Base-by-base conservation (phyloP, 78 protist genomes). In the Bodo saltans region DNA sequence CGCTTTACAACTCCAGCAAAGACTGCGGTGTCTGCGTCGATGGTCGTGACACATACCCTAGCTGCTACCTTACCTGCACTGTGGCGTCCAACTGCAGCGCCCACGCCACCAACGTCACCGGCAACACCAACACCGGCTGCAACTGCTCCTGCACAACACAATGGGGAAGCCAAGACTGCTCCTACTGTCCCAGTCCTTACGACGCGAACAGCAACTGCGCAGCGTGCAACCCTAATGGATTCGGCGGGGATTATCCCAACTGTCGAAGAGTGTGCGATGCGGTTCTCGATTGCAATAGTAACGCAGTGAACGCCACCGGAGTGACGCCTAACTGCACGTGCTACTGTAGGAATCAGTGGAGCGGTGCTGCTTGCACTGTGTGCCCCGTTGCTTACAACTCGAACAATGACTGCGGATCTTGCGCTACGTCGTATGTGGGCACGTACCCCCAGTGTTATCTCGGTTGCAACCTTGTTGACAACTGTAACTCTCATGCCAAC, bases 51-150 rank as follows among this genome's bases (percentile, higher is more conserved):
- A 17, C 8, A 17, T 47, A 47, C 60, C 60, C 60, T 8, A 47
- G 17, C n/a, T 47, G 60, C 17, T 17, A 23, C 60, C 60, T 8
- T 8, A 17, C 8, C 17, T 47, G 60, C 60, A 47, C 8, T 17
- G 17, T 17, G 17, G 17, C 60, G 17, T 34, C 68, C 23, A 25
- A 74, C 79, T 74, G 79, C 34, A 47, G 70, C 34, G 79, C 52
- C 28, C 79, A 74, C 79, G 79, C 79, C 3, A 74, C 79, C 30
- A 33, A 27, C 30, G 79, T 42, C 35, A 74, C 79, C 30, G 60
- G 60, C 35, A 42, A 47, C 60, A 32, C 29, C 79, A 23, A 4
- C 47, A 29, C 17, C 33, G 37, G 42, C 32, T 74, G 79, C 34
- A 32, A 33, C 42, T 74, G 79, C 79, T 34, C 79, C 8, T 74